A percentile compares a stretch with the other conserved stretches of the same genome.
These are phyloP conservation scores for Trichoderma sp. DNA, from an alignment of 2,329 filamentous ascomycete species.

Conservation along the genomic window DNA sequence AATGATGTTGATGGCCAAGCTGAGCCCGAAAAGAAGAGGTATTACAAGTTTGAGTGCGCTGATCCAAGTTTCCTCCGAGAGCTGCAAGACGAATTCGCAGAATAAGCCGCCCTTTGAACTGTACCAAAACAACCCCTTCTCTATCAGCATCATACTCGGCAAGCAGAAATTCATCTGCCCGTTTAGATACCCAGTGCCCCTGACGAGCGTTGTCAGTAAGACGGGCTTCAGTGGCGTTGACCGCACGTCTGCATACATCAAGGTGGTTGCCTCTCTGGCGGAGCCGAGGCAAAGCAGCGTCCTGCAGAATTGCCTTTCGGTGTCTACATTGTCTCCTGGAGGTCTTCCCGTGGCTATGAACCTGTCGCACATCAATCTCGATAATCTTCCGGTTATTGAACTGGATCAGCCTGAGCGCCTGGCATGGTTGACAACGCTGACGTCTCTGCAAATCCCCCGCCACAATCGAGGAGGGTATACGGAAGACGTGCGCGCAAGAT, in stretches of 20 bases:
- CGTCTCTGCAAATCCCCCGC: slow-evolving; percentile 46
- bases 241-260: slow-evolving; percentile 49
- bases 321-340: slow-evolving; percentile 36
- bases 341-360: slow-evolving; percentile 44
- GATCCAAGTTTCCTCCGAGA: slow-evolving; percentile 42
- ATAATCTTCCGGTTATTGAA: slow-evolving; percentile 48
- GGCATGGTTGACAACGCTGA: slow-evolving; percentile 45
- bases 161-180: slow-evolving; percentile 38
- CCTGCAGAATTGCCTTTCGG: slow-evolving; percentile 44
- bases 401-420: slow-evolving; percentile 40
- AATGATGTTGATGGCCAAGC: slow-evolving; percentile 38
- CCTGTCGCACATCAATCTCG: slow-evolving; percentile 48
- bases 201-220: slow-evolving; percentile 42
- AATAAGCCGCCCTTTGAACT: slow-evolving; percentile 45
- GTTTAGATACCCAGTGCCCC: slow-evolving; percentile 46
- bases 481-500: slow-evolving; percentile 45
- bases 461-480: slow-evolving; percentile 30
- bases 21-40: slow-evolving; percentile 37
- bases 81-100: slow-evolving; percentile 43
- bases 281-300: slow-evolving; percentile 32
- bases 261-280: slow-evolving; percentile 45
- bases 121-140: slow-evolving; percentile 45
- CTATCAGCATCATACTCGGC: slow-evolving; percentile 47
- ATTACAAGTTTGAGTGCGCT: slow-evolving; percentile 45
- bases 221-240: slow-evolving; percentile 50